Evolutionary conservation across 371 early-diverging fungal species (phyloP).

Genomic region (Mucor sp.): DNA sequence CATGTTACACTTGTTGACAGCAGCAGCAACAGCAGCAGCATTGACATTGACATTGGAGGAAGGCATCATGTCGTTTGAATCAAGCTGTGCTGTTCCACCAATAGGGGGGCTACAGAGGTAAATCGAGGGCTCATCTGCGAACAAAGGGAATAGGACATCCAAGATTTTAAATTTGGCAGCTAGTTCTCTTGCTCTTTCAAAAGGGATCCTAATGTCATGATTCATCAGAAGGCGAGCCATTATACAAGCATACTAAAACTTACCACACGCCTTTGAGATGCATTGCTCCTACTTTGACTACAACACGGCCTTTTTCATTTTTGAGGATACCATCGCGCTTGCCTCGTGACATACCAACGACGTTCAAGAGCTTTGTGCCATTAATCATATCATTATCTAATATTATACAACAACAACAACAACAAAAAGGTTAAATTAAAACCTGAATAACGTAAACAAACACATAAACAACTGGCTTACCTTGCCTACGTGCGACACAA

Average conservation of each 20-base stretch:
- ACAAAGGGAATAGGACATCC: constrained; percentile 74
- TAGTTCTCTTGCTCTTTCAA: constrained; percentile 69
- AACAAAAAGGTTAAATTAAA: constrained; percentile 3
- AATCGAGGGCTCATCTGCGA: constrained; percentile 67
- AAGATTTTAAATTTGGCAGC: constrained; percentile 73
- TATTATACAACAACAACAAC: neutral
- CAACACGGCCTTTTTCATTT: constrained; percentile 81
- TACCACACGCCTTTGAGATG: constrained; percentile 90
- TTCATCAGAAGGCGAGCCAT: no score
- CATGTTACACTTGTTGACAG: constrained; percentile 17
- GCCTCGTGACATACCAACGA: constrained; percentile 86
- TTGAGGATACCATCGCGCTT: constrained; percentile 88
- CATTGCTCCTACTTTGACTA: constrained; percentile 88
- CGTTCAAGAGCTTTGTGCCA: constrained; percentile 86
- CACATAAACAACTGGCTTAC: constrained; percentile 36
- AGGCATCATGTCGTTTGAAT: neutral
- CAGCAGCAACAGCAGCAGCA: constrained; percentile 10
- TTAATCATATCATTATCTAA: constrained; percentile 83
- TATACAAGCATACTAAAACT: neutral
- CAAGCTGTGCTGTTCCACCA: constrained; percentile 2
- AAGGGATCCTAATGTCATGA: constrained; percentile 52
- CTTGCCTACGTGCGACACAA: constrained; percentile 77
- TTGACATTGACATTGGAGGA: neutral
- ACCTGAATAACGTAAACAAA: constrained; percentile 9
- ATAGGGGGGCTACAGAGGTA: constrained; percentile 20